phyloP scores from a whole-genome alignment of 2,329 filamentous ascomycete genomes.

The Pseudopyrenochaeta lycopersici region DNA sequence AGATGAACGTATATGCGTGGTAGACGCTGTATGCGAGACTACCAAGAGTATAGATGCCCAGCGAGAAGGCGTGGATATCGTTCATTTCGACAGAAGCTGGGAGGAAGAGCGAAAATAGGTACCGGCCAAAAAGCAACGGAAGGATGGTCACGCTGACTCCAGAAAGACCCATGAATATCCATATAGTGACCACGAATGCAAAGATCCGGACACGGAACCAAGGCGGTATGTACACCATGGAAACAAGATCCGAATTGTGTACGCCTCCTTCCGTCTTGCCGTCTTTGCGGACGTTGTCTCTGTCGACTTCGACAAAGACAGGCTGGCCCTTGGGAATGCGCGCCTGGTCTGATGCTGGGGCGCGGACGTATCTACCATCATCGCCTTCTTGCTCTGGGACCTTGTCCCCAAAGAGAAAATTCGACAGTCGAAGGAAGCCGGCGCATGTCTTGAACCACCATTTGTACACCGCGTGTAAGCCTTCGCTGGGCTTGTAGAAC shows the following conservation, averaged over 20 bases:
- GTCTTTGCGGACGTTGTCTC: constrained; percentile 72
- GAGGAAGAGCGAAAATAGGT: constrained; percentile 76
- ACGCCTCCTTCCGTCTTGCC: constrained; percentile 56
- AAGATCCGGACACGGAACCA: constrained; percentile 82
- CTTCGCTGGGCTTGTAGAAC: constrained; percentile 85
- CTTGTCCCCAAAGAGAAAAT: constrained; percentile 91
- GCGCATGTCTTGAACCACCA: constrained; percentile 97
- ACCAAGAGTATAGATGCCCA: constrained; percentile 84
- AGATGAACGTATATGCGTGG: constrained; percentile 60
- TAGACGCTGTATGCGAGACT: constrained; percentile 66
- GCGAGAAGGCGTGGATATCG: constrained; percentile 95
- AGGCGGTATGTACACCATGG: constrained; percentile 77
- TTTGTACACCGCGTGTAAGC: constrained; percentile 83
- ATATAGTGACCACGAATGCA: constrained; percentile 87
- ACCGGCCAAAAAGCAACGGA: constrained; percentile 84
- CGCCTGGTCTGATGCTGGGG: constrained; percentile 94
- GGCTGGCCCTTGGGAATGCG: constrained; percentile 85
- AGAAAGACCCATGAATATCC: constrained; percentile 89
- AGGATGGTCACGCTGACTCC: constrained; percentile 87
- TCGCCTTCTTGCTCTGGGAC: constrained; percentile 82
- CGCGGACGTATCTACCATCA: constrained; percentile 85
- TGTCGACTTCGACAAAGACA: constrained; percentile 81
- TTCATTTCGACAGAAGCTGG: constrained; percentile 75
- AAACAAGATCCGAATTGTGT: constrained; percentile 57
- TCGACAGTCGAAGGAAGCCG: constrained; percentile 78